Evolutionary conservation across 345 rosid genomes (phyloP).

Genomic region (Psidium guajava): DNA sequence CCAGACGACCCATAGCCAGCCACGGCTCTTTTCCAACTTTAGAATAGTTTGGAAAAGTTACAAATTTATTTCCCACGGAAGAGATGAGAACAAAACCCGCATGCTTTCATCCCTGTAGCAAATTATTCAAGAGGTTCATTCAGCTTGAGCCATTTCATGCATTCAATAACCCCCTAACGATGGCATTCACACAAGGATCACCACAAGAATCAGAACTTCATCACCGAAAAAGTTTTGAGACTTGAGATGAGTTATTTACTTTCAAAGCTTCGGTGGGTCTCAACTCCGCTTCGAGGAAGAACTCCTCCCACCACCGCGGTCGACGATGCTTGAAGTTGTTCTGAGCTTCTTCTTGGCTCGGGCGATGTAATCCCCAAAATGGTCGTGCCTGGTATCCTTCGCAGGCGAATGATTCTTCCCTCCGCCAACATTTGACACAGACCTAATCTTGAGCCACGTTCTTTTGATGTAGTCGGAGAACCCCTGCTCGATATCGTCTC

Average conservation of each 20-base stretch:
- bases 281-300: background rate
- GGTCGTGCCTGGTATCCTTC: background rate
- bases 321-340: background rate
- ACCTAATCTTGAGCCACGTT: background rate
- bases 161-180: background rate
- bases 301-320: background rate
- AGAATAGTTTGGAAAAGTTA: background rate
- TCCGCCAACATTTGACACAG: background rate
- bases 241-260: background rate
- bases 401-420: background rate
- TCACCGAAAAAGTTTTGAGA: background rate
- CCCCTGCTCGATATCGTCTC: background rate
- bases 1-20: background rate
- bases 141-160: background rate
- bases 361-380: slow-evolving; percentile 1
- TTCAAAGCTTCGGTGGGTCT: background rate
- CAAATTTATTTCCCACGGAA: background rate
- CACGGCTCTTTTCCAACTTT: background rate
- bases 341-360: background rate
- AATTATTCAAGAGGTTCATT: background rate
- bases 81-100: background rate
- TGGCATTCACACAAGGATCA: background rate
- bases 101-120: background rate
- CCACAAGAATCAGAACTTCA: background rate
- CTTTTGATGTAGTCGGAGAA: background rate